These are phyloP conservation scores for Retiboletus flavoniger DNA, from an alignment of 1,284 basidiomycete genomes.

Conservation along the genomic window DNA sequence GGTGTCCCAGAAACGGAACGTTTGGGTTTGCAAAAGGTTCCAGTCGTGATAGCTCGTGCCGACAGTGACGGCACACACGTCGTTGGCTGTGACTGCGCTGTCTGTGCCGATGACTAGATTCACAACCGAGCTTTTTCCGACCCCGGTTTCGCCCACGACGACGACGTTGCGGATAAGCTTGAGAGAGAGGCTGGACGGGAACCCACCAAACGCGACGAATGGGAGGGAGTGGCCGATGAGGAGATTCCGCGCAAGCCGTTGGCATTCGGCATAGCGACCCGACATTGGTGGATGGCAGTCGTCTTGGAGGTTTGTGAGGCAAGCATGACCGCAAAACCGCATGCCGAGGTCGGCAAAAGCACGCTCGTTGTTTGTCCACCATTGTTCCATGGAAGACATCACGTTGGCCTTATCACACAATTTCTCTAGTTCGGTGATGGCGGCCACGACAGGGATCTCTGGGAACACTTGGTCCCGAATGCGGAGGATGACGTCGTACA, in stretches of 20 bases:
- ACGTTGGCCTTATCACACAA: conserved; percentile 12
- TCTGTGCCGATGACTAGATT: conserved; percentile 22
- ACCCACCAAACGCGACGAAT: neutral
- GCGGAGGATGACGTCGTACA: conserved; percentile 20
- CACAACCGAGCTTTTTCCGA: conserved; percentile 26
- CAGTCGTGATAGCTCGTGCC: conserved; percentile 27
- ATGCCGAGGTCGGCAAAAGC: conserved; percentile 9
- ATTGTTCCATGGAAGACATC: conserved; percentile 24
- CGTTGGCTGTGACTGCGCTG: conserved; percentile 13
- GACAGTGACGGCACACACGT: conserved; percentile 21
- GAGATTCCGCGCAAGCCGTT: conserved; percentile 21
- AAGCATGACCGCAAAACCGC: conserved; percentile 21
- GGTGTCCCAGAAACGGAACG: conserved; percentile 33
- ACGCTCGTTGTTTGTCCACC: conserved; percentile 19
- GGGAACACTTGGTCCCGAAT: conserved; percentile 25
- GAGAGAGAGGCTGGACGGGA: conserved; percentile 1
- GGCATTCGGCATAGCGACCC: conserved; percentile 21
- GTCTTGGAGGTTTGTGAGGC: conserved; percentile 26
- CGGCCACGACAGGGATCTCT: conserved; percentile 26
- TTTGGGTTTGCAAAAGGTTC: conserved; percentile 17
- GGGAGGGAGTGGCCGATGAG: conserved; percentile 25
- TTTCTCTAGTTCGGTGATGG: conserved; percentile 30
- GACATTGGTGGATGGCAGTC: conserved; percentile 20
- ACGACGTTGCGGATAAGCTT: conserved; percentile 26
- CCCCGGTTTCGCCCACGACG: conserved; percentile 28